A percentile compares a stretch with the other conserved stretches of the same genome.
Evolutionary conservation across 129 eudicot species (phyloP).

Genomic region (Lactuca saligna): DNA sequence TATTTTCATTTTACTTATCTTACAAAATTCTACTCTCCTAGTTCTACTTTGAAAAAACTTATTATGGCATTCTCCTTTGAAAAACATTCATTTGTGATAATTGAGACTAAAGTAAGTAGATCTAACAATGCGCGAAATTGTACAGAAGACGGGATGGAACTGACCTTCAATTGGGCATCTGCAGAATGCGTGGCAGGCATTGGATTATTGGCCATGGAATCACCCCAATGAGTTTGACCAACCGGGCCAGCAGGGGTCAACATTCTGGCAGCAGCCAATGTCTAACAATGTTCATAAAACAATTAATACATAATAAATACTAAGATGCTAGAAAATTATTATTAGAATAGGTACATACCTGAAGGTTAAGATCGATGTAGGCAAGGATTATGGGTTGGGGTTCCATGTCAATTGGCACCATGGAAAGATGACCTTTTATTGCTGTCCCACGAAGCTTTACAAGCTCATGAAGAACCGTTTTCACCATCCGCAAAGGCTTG

Average conservation of each 20-base stretch:
- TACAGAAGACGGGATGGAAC: not conserved
- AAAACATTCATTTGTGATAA: too few relatives aligned
- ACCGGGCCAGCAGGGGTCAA: conserved; percentile 83
- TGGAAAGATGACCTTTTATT: conserved; percentile 97
- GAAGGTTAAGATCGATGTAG: conserved; percentile 95
- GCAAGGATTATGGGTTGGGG: conserved; percentile 98
- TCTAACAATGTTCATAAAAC: conserved; percentile 23
- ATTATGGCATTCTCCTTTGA: too few relatives aligned
- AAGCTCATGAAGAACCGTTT: conserved; percentile 97
- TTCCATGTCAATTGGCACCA: conserved; percentile 98
- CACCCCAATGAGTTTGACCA: conserved; percentile 95
- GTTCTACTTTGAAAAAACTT: too few relatives aligned
- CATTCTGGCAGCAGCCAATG: conserved; percentile 98
- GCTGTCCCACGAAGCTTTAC: conserved; percentile 98
- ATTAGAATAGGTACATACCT: conserved; percentile 52
- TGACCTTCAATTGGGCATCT: conserved; percentile 92
- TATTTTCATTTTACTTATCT: too few relatives aligned
- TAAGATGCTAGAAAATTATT: too few relatives aligned
- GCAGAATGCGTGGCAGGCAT: conserved; percentile 80
- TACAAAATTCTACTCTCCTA: too few relatives aligned
- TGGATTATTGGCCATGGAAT: conserved; percentile 73
- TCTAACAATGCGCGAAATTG: too few relatives aligned
- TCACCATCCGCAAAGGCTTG: conserved; percentile 98
- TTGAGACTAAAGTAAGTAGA: too few relatives aligned
- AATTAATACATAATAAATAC: not conserved